Base-by-base conservation (phyloP, 2,329 filamentous ascomycete genomes). In the Calonectria pauciramosa region DNA sequence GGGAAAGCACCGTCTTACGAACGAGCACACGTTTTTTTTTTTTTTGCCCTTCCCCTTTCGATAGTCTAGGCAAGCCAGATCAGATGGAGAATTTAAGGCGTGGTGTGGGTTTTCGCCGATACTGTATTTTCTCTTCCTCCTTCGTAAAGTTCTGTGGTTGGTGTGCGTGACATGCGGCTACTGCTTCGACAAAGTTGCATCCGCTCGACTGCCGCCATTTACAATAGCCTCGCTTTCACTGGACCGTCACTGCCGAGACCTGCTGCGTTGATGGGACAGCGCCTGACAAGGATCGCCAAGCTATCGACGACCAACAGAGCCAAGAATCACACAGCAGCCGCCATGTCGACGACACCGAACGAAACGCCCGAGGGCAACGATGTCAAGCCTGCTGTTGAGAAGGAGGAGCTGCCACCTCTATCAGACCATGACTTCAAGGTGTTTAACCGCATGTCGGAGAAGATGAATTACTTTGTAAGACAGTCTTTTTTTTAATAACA, bases 401-500 rank as follows among this genome's bases (percentile, higher is more conserved):
- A 71, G 8, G 78, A 82, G 18, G 76, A 79, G 18, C 84, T 94
- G 1, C 92, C 93, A 0, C 91, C 93, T 30, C 87, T 96, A 36
- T 92, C 91, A 0, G 84, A 91, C 1, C 86, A 89, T 71, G 93
- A 96, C 71, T 96, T 95, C 81, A 88, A 88, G 65, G 85, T 88
- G 49, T 96, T 94, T 84, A 96, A 96, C 85, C 88, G 88, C n/a
- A 86, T 95, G 81, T 93, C 94, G 0, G 94, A 94, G 71, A 89
- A 91, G 76, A 96, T 96, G 94, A 90, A 96, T 56, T 86, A 90
- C 75, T 96, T 93, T 85, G 92, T 93, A 87, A 80, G 89, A 67
- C 11, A 14, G 34, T 1, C 26, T n/a, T 54, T 54, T 20, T 54
- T 20, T 23, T 49, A 23, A 9, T 20, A 4, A 34, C 20, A 23